A percentile compares a stretch with the other conserved stretches of the same genome.
phyloP scores from a whole-genome alignment of 345 rosid genomes.

The Citrus sinensis region DNA sequence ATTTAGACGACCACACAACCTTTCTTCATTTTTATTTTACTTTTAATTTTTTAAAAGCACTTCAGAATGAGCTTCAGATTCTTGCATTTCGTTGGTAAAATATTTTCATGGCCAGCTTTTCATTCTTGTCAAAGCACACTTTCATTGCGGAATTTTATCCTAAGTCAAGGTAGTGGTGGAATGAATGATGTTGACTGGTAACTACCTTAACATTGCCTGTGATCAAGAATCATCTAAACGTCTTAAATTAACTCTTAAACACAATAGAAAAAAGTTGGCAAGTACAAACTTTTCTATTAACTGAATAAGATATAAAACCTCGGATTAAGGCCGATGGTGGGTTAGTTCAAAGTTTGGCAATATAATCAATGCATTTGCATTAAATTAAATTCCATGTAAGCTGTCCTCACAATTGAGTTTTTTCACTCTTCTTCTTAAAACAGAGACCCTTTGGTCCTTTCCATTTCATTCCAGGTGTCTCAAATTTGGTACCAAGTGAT shows the following conservation, averaged over 20 bases:
- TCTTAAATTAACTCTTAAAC: neutral
- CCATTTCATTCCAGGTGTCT: neutral
- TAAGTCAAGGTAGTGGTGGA: slow-evolving; percentile 9
- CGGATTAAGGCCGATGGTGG: neutral
- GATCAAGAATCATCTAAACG: neutral
- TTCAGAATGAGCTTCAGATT: slow-evolving; percentile 16
- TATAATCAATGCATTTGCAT: neutral
- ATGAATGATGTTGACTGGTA: slow-evolving; percentile 17
- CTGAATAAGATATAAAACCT: neutral
- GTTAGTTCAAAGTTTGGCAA: slow-evolving; percentile 14
- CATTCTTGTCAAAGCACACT: slow-evolving; percentile 19
- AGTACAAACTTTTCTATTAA: neutral
- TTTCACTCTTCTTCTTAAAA: neutral
- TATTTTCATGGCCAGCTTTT: neutral
- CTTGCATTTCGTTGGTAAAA: slow-evolving; percentile 13
- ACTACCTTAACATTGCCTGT: slow-evolving; percentile 2
- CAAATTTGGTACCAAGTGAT: neutral
- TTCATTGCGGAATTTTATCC: slow-evolving; percentile 10
- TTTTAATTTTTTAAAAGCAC: neutral
- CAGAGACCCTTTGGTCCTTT: neutral
- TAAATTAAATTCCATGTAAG: neutral
- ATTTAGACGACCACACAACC: neutral
- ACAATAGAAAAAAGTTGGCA: neutral
- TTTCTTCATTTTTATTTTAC: neutral
- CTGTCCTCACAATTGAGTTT: neutral